These are phyloP conservation scores for Akanthomyces uredinophilus DNA, from an alignment of 2,329 filamentous ascomycete genomes.

Conservation along the genomic window DNA sequence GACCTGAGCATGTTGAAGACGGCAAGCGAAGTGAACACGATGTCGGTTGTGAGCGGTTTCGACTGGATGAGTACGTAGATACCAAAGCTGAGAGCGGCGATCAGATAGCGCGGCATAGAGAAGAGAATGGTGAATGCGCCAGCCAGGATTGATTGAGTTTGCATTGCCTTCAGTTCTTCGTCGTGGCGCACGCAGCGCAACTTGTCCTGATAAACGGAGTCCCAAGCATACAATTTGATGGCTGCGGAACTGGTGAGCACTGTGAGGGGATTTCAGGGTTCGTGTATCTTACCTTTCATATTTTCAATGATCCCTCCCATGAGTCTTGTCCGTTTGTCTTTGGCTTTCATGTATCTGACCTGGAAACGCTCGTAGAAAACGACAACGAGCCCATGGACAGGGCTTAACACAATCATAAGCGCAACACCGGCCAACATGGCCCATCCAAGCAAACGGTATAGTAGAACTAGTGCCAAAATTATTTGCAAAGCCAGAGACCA, in stretches of 20 bases:
- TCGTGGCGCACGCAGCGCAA: slow-evolving; percentile 88
- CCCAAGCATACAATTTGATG: slow-evolving; percentile 93
- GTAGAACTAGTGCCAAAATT: slow-evolving; percentile 79
- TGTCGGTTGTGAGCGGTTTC: slow-evolving; percentile 73
- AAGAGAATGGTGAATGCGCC: slow-evolving; percentile 91
- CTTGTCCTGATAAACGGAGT: slow-evolving; percentile 85
- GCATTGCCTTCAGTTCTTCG: slow-evolving; percentile 78
- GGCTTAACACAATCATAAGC: slow-evolving; percentile 90
- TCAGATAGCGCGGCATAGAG: slow-evolving; percentile 87
- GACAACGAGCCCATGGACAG: slow-evolving; percentile 81
- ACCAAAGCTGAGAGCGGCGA: slow-evolving; percentile 85
- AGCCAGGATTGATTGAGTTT: slow-evolving; percentile 84
- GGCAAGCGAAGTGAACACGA: slow-evolving; percentile 80
- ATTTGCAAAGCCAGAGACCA: slow-evolving; percentile 95
- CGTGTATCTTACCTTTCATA: slow-evolving; percentile 64
- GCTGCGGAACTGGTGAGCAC: slow-evolving; percentile 13
- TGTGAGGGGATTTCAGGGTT: slow-evolving; percentile 8
- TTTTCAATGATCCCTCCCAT: slow-evolving; percentile 94
- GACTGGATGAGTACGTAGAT: slow-evolving; percentile 77
- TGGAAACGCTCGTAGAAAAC: slow-evolving; percentile 82
- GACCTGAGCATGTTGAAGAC: slow-evolving; percentile 90
- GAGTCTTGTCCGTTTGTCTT: slow-evolving; percentile 76
- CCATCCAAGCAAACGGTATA: slow-evolving; percentile 81
- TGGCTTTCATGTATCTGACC: slow-evolving; percentile 92
- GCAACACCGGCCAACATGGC: slow-evolving; percentile 87